Evolutionary conservation across 1,284 basidiomycete genomes (phyloP).

Genomic region (Rhodotorula sp.): DNA sequence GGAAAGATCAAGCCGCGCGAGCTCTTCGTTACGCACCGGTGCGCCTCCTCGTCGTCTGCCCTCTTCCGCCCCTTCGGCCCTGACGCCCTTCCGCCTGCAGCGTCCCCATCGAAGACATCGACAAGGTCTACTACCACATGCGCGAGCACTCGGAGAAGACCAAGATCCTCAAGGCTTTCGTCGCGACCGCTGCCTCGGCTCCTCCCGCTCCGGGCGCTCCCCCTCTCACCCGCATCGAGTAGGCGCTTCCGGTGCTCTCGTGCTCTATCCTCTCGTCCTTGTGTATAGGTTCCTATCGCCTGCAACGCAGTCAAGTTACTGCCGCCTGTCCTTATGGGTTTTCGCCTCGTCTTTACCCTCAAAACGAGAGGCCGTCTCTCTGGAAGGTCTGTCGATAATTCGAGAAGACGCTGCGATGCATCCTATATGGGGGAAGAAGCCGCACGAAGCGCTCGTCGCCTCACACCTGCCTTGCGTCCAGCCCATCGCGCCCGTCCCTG

Average conservation of each 20-base stretch:
- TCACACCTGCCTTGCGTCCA: no score
- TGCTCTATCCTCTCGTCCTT: neutral
- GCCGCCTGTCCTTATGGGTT: no score
- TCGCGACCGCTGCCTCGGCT: constrained; percentile 44
- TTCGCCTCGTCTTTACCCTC: no score
- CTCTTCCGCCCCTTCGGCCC: neutral
- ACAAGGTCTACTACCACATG: constrained; percentile 38
- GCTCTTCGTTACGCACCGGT: constrained; percentile 50
- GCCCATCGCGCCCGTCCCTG: no score
- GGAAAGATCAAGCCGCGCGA: constrained; percentile 69
- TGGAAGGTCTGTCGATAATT: no score
- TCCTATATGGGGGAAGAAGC: no score
- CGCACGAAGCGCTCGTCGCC: no score
- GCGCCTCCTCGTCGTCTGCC: neutral
- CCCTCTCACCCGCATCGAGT: constrained; percentile 16
- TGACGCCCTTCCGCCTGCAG: constrained; percentile 16
- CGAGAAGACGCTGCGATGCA: no score
- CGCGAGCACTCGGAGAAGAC: constrained; percentile 27
- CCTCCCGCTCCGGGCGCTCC: constrained; percentile 39
- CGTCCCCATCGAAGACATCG: constrained; percentile 44
- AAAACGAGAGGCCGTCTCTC: no score
- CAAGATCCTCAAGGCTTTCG: constrained; percentile 37
- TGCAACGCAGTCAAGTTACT: no score
- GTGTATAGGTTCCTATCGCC: neutral
- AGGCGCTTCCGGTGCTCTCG: neutral